Percentiles rank a stretch among this genome's conserved stretches.
phyloP scores from a whole-genome alignment of 1,139 yeast species.

The Kodamaea sp. region DNA sequence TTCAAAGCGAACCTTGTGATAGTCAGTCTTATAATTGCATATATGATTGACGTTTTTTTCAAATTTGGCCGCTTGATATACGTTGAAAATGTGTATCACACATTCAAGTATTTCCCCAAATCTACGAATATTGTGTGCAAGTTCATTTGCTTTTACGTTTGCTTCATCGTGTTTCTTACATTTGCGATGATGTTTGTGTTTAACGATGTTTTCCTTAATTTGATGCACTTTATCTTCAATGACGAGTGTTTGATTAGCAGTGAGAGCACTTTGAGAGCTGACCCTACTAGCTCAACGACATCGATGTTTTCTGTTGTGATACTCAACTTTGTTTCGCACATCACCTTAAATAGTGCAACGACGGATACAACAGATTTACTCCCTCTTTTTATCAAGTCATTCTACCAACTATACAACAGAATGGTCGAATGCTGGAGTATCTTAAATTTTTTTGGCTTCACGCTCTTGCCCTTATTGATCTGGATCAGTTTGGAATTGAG shows the following conservation, averaged over 20 bases:
- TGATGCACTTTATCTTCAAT: conserved; percentile 11
- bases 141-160: conserved; percentile 25
- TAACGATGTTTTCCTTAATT: conserved; percentile 23
- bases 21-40: conserved; percentile 17
- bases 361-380: too few relatives aligned
- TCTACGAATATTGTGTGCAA: conserved; percentile 15
- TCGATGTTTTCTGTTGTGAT: too few relatives aligned
- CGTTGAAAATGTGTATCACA: conserved; percentile 12
- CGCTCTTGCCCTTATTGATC: conserved; percentile 24
- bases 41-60: conserved; percentile 11
- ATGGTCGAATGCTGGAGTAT: conserved; percentile 22
- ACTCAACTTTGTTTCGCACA: too few relatives aligned
- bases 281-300: not conserved
- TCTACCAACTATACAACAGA: conserved; percentile 7
- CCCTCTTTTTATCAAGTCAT: conserved; percentile 6
- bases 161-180: conserved; percentile 16
- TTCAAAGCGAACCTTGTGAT: conserved; percentile 25
- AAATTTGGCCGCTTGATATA: conserved; percentile 14
- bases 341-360: too few relatives aligned
- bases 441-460: conserved; percentile 23
- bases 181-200: conserved; percentile 16
- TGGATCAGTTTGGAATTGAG: conserved; percentile 22
- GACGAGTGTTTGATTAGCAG: not conserved
- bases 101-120: conserved; percentile 13
- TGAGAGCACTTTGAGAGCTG: too few relatives aligned